Percentiles rank a stretch among this genome's conserved stretches.
Evolutionary conservation across 2,329 filamentous ascomycete species (phyloP).

Genomic region (Neopestalotiopsis sp.): DNA sequence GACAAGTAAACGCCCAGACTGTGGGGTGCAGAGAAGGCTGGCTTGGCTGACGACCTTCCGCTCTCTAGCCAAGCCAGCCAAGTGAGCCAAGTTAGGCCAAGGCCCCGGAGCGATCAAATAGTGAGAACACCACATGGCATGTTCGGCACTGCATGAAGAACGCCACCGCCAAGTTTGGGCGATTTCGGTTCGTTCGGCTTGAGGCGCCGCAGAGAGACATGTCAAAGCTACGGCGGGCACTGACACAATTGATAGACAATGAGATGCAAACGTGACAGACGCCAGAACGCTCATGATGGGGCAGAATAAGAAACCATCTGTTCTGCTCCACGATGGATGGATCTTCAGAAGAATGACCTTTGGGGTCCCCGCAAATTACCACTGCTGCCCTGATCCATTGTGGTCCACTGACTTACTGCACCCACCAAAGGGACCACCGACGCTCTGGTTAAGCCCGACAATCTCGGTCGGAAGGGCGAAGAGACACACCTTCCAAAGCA

Average conservation of each 20-base stretch:
- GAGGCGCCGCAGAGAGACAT: background rate
- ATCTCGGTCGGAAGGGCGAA: background rate
- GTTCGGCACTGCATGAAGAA: conserved; percentile 5
- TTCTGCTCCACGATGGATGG: background rate
- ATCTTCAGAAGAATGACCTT: too few relatives aligned
- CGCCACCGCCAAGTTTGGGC: conserved; percentile 12
- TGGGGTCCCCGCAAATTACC: background rate
- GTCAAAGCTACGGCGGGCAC: background rate
- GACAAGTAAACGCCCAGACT: background rate
- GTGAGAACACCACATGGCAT: background rate
- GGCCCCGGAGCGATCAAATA: background rate
- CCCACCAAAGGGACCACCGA: background rate
- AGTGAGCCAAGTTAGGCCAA: background rate
- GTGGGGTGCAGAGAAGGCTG: background rate
- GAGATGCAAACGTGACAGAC: background rate
- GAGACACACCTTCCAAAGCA: background rate
- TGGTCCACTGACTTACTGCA: too few relatives aligned
- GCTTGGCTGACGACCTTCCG: conserved; percentile 1
- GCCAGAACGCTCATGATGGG: background rate
- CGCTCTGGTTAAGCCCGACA: background rate
- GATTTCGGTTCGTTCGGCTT: conserved; percentile 7
- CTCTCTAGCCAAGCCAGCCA: background rate
- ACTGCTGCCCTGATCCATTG: too few relatives aligned
- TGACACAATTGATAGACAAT: background rate
- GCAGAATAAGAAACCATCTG: background rate